These are phyloP conservation scores for Coniella vitis DNA, from an alignment of 2,329 filamentous ascomycete species.

Conservation along the genomic window DNA sequence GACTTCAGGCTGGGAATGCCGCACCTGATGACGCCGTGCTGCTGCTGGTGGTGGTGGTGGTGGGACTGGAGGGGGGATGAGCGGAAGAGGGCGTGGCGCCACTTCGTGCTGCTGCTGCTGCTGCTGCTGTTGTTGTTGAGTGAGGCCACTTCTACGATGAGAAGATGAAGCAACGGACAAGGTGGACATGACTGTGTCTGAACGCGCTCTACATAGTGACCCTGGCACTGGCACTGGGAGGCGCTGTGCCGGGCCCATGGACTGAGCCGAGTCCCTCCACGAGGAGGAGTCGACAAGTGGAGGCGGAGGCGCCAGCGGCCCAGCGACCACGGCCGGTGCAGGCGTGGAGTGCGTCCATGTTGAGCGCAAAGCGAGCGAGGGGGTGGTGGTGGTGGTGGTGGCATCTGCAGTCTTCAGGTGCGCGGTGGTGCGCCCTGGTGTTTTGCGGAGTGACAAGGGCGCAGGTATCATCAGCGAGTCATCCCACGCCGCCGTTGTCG, in stretches of 20 bases:
- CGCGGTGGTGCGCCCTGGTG: constrained; percentile 2
- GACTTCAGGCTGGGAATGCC: background rate
- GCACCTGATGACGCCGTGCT: background rate
- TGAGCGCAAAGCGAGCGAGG: constrained; percentile 2
- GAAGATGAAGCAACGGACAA: background rate
- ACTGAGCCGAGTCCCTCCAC: constrained; percentile 1
- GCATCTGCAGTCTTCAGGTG: constrained; percentile 7
- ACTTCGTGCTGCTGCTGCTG: background rate
- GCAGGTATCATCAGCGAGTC: too few relatives aligned
- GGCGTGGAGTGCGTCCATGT: constrained; percentile 4
- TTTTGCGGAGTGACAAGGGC: background rate
- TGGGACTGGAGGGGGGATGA: too few relatives aligned
- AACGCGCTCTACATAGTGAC: background rate
- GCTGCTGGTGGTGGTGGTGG: background rate
- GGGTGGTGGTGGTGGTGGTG: too few relatives aligned
- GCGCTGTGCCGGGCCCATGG: too few relatives aligned
- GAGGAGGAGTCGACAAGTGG: background rate
- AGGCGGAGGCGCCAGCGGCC: background rate
- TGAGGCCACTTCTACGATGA: background rate
- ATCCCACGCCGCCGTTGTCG: too few relatives aligned
- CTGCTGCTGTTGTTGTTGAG: background rate
- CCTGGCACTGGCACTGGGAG: background rate
- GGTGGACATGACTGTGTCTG: constrained; percentile 1
- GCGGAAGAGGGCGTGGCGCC: too few relatives aligned
- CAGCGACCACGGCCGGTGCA: background rate